A percentile compares a stretch with the other conserved stretches of the same genome.
Evolutionary conservation across 208 protist species (phyloP).

Genomic region (Angomonas ambiguus): DNA sequence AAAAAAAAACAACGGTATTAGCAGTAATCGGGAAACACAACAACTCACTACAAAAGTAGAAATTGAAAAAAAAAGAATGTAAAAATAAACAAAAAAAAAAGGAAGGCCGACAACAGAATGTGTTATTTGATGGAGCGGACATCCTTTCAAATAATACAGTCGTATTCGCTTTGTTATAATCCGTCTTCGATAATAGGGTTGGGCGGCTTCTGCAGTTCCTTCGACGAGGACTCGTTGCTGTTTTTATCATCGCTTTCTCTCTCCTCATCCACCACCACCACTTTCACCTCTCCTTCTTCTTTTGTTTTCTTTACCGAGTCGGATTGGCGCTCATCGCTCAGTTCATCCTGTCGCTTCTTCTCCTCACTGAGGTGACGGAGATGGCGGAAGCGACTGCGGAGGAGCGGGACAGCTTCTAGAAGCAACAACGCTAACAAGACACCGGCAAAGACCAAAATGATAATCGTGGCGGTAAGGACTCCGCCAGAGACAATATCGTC

Average conservation of each 20-base stretch:
- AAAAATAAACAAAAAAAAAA: constrained; percentile 5
- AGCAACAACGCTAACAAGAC: constrained; percentile 24
- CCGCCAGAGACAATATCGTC: constrained; percentile 22
- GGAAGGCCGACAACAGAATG: background rate
- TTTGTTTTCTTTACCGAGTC: background rate
- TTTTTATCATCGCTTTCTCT: no score
- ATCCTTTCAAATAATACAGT: no score
- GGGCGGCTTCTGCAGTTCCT: no score
- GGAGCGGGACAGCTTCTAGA: constrained; percentile 16
- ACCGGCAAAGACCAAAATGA: constrained; percentile 22
- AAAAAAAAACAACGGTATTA: no score
- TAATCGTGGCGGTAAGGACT: constrained; percentile 23
- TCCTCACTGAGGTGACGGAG: background rate
- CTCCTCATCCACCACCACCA: no score
- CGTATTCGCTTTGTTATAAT: no score
- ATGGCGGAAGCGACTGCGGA: constrained; percentile 5
- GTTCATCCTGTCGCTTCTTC: constrained; percentile 2
- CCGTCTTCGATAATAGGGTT: no score
- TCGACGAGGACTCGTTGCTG: no score
- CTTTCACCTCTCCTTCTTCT: background rate
- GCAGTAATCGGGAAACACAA: no score
- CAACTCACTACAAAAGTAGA: constrained; percentile 4
- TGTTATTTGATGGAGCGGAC: no score
- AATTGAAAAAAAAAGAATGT: constrained; percentile 11
- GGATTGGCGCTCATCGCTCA: constrained; percentile 14